Percentiles rank a stretch among this genome's conserved stretches.
phyloP scores from a whole-genome alignment of 495 filamentous ascomycete genomes.

The Trichoderma gamsii region DNA sequence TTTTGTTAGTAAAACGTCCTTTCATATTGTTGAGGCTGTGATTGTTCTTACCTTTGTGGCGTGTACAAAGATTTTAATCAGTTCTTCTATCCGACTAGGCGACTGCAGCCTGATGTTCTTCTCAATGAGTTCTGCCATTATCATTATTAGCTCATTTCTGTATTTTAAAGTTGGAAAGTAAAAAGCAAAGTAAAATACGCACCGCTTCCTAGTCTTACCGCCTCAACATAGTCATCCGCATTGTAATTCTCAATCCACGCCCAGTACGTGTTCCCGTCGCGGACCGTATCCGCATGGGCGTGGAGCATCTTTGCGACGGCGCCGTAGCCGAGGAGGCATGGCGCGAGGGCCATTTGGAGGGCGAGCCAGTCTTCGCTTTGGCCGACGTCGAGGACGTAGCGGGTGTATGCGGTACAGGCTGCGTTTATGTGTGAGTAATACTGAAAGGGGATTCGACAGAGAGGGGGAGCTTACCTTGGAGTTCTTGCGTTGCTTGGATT shows the following conservation, averaged over 20 bases:
- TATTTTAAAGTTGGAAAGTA: neutral
- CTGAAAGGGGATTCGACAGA: no score
- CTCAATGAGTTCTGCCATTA: constrained; percentile 58
- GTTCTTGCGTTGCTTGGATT: constrained; percentile 67
- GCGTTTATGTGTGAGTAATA: constrained; percentile 17
- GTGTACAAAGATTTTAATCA: constrained; percentile 76
- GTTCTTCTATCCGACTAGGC: constrained; percentile 66
- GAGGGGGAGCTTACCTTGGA: constrained; percentile 49
- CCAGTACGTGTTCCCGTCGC: constrained; percentile 73
- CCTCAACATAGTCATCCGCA: constrained; percentile 65
- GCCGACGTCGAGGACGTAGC: constrained; percentile 84
- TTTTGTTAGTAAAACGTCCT: constrained; percentile 14
- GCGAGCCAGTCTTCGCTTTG: constrained; percentile 80
- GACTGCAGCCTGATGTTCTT: constrained; percentile 63
- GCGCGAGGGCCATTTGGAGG: constrained; percentile 74
- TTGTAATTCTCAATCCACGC: constrained; percentile 86
- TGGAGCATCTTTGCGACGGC: constrained; percentile 63
- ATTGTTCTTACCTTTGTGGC: constrained; percentile 61
- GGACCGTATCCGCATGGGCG: constrained; percentile 47
- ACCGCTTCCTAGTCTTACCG: constrained; percentile 64
- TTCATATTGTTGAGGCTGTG: neutral
- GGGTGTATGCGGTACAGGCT: constrained; percentile 67
- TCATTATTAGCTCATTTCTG: constrained; percentile 16
- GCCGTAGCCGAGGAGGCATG: constrained; percentile 84
- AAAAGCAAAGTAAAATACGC: constrained; percentile 20